A percentile compares a stretch with the other conserved stretches of the same genome.
Conservation (phyloP, 495 filamentous ascomycete species). For the Talaromyces proteolyticus region DNA sequence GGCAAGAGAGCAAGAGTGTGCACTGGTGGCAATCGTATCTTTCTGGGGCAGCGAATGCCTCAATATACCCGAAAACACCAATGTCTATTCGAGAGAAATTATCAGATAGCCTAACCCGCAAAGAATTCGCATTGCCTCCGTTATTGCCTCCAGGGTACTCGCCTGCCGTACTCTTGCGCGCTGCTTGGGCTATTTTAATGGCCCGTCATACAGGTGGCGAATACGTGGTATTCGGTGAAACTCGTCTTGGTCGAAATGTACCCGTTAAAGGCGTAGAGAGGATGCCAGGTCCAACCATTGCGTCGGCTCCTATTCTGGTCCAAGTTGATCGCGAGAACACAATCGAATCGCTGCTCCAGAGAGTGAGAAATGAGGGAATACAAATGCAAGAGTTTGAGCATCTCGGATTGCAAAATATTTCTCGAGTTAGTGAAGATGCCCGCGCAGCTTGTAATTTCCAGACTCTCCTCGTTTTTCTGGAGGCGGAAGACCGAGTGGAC, state of each 20-base stretch:
- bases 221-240: conserved; percentile 31
- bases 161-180: conserved; percentile 2
- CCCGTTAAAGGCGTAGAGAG: conserved; percentile 9
- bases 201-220: conserved; percentile 18
- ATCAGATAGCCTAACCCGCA: background rate
- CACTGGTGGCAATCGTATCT: background rate
- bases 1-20: background rate
- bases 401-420: conserved; percentile 47
- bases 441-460: conserved; percentile 49
- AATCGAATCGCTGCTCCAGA: conserved; percentile 27
- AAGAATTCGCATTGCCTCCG: background rate
- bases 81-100: background rate
- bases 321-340: conserved; percentile 16
- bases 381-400: conserved; percentile 42
- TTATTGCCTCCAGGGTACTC: background rate
- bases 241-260: conserved; percentile 16
- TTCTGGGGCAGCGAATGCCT: background rate
- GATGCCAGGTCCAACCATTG: conserved; percentile 23
- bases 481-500: background rate
- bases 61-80: conserved; percentile 1
- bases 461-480: conserved; percentile 32
- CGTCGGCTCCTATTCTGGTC: conserved; percentile 27
- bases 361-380: conserved; percentile 25
- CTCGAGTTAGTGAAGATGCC: conserved; percentile 42
- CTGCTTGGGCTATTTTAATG: conserved; percentile 30